A percentile compares a stretch with the other conserved stretches of the same genome.
Evolutionary conservation across 2,329 filamentous ascomycete genomes (phyloP).

Genomic region (Colletotrichum sp.): DNA sequence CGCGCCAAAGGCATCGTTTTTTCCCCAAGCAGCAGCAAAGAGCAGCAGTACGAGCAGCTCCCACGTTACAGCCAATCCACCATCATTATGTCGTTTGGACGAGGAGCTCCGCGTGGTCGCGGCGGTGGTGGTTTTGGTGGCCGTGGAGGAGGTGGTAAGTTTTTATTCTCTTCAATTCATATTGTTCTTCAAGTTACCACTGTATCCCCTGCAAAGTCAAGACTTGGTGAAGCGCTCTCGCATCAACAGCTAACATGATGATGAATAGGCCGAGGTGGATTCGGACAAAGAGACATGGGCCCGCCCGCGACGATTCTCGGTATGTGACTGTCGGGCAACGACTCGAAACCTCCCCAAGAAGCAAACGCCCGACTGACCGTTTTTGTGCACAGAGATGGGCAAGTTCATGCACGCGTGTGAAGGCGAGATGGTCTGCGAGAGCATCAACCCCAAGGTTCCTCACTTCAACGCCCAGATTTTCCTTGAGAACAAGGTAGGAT

Average conservation of each 20-base stretch:
- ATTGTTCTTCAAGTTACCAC: neutral
- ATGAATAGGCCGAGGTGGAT: constrained; percentile 20
- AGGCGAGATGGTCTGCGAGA: constrained; percentile 97
- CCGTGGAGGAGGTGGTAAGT: constrained; percentile 19
- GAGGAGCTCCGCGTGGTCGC: constrained; percentile 24
- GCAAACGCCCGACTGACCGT: neutral
- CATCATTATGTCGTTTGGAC: constrained; percentile 24
- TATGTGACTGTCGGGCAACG: neutral
- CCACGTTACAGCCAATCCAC: constrained; percentile 2
- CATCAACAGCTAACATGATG: neutral
- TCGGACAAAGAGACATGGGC: constrained; percentile 23
- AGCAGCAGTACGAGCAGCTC: constrained; percentile 16
- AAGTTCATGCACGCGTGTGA: constrained; percentile 93
- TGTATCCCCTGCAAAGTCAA: neutral
- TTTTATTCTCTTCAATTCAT: neutral
- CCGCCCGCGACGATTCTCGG: constrained; percentile 23
- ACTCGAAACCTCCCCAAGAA: neutral
- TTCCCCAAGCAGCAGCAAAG: neutral
- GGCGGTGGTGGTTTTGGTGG: constrained; percentile 23
- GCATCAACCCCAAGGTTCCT: constrained; percentile 92
- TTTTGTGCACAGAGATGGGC: constrained; percentile 75
- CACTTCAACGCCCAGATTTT: constrained; percentile 99
- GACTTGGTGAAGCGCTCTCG: neutral
- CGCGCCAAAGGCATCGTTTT: neutral
- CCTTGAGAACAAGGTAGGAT: constrained; percentile 89